Conservation (phyloP, 2,329 filamentous ascomycete genomes). For the Cercospora berteroae region DNA sequence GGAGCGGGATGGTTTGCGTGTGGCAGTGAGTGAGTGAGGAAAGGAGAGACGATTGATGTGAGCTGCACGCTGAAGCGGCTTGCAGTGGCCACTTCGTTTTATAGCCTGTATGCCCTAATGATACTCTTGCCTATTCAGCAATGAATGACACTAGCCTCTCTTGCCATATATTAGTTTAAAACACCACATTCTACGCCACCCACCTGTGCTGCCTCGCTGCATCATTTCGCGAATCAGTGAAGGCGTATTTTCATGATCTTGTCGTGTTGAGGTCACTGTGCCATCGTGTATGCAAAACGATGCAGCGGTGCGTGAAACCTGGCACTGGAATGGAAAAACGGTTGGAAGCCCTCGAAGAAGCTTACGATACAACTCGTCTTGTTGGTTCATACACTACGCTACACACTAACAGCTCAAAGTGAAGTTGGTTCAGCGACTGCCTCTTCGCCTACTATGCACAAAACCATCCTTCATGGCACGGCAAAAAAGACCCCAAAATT, state of each 20-base stretch:
- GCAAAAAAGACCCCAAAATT: neutral
- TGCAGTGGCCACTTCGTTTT: neutral
- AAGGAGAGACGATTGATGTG: neutral
- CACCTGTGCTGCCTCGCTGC: neutral
- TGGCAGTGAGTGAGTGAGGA: conserved; percentile 52
- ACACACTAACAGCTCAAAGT: neutral
- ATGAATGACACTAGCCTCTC: neutral
- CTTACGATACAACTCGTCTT: neutral
- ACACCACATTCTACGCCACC: neutral
- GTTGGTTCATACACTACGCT: neutral
- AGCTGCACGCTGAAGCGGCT: neutral
- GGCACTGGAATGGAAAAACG: neutral
- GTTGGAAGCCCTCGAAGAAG: neutral
- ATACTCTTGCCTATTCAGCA: neutral
- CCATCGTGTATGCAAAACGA: neutral
- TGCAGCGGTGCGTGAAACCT: neutral
- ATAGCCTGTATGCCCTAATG: neutral
- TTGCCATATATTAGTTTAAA: neutral
- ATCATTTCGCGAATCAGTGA: neutral
- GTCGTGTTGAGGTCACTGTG: neutral
- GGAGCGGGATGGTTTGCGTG: conserved; percentile 85
- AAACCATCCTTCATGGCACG: neutral
- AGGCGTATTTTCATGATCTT: neutral
- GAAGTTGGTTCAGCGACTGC: conserved; percentile 9
- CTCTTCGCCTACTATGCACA: neutral